Base-by-base conservation (phyloP, 2,329 filamentous ascomycete genomes). In the Albifimbria verrucaria region DNA sequence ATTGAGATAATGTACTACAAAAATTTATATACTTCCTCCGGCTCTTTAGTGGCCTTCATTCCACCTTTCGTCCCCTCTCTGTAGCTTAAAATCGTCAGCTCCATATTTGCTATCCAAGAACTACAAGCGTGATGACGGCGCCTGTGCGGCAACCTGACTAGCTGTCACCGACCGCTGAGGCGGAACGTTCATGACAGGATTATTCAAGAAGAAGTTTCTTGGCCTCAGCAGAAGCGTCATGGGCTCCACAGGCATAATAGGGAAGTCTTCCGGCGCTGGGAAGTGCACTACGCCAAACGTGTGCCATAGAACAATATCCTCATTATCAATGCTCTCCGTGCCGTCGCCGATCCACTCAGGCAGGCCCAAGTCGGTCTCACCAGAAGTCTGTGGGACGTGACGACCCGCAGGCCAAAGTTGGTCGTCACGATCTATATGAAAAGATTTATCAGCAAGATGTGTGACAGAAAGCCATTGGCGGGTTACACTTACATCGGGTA, bases 251-350 rank as follows among this genome's bases (percentile, higher is more conserved):
- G 91, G 91, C 92, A 96, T 96, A 61, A 96, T 79, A 25, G 92
- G 92, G 76, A 90, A 96, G 70, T 96, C 57, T 44, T 59, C 57
- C 10, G 57, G 57, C 12, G 55, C 24, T 9, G 57, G 57, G 76
- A 95, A 92, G 68, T 95, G 91, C 1, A 87, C 92, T 32, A 95
- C 77, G 43, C 90, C 91, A 63, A 95, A 96, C 0, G 90, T 93
- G 72, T 95, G 90, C 91, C 90, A 95, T 11, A 95, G 79, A 2
- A 95, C 90, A 24, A 95, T 74, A 65, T 96, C 89, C 2, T 86
- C 88, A 71, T 95, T 86, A 46, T 88, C 88, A 60, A 95, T 70
- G 55, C 72, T 67, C 42, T 83, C 80, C 44, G 74, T 74, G 12
- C 88, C 85, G 55, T 91, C 83, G 22, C 83, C 84, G 60, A 94